Base-by-base conservation (phyloP, 768 basidiomycete genomes). In the Tremella fuciformis region DNA sequence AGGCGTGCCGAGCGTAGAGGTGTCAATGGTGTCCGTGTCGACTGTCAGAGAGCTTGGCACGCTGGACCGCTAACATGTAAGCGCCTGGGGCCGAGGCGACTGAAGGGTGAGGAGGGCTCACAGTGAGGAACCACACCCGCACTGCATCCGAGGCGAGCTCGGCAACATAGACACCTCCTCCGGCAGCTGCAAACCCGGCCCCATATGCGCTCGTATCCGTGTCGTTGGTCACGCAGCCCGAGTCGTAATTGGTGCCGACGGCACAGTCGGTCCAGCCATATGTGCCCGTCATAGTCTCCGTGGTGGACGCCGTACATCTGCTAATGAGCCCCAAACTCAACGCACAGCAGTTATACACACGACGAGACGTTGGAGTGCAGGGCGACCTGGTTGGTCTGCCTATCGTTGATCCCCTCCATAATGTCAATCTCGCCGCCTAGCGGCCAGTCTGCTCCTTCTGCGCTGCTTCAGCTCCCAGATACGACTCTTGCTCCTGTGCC, bases 391-490 rank as follows among this genome's bases (percentile, higher is more conserved):
- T 86, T 88, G 53, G 79, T 77, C 2, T 80, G 79, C 39, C 82
- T 82, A 50, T 82, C 71, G 76, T 92, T 91, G 62, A 91, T 85
- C 34, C 85, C 87, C 74, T 92, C 89, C 59, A 91, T 83, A 9
- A 86, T 87, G 73, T 91, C 90, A 60, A 88, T 86, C 70, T 88
- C 86, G 13, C 72, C 72, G 1, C 62, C 65, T 21, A 41, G 18
- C 29, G 68, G 69, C 72, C 70, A 67, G 48, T 60, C 60, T 8
- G 59, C 21, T 52, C 63, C 73, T 64, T 74, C 58, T 74, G 53
- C 8, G 38, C 41, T 40, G 16, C 18, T 47, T 59, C 65, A 22
- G 61, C 52, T 34, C 6, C 29, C n/a, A n/a, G n/a, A n/a, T n/a
- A n/a, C n/a, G n/a, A n/a, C n/a, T n/a, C 11, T 34, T 34, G 29